Evolutionary conservation across 371 early-diverging fungal genomes (phyloP), one percentile per base, ranked within the genome.

Genomic region (Syncephalastrum contaminatum): DNA sequence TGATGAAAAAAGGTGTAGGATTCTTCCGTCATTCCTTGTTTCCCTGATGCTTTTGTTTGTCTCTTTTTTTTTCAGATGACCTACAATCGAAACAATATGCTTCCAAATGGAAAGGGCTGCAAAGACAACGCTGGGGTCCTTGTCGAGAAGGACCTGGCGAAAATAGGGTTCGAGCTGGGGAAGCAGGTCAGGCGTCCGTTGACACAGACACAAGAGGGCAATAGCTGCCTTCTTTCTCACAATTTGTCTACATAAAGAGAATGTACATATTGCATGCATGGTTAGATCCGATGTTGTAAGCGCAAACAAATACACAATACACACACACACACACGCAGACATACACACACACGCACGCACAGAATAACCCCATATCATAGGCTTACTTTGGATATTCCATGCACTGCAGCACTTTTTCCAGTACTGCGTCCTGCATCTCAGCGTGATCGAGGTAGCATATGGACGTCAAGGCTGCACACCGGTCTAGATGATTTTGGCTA

Each of bases 51-150:
- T 1, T 24, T 48, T 22, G 3, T 46, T 39, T 43, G 36, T 44
- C 12, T 3, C 14, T 46, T 49, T 18, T 18, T 46, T 45, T 18
- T 51, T 27, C 6, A 10, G 40, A 50, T 12, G n/a, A 42, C 19
- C 22, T 58, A 70, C 68, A 45, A 58, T 50, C 1, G 48, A 21
- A 30, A 70, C 43, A 52, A 75, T 55, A 3, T 63, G 44, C 48
- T 63, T 65, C 72, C 73, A 77, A 18, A 74, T 52, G n/a, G 67
- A 51, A 18, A 77, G 53, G 13, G 73, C 64, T 13, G 77, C 62
- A 56, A 70, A 72, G 16, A 80, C 69, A 4, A 80, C 77, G 56
- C 77, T 69, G 7, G 60, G 59, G 59, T 83, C 81, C 48, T 67
- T 66, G 44, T 76, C 77, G 15, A 65, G 62, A 48, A 83, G 56